A percentile compares a stretch with the other conserved stretches of the same genome.
phyloP scores from a whole-genome alignment of 2,329 filamentous ascomycete species.

The Diatrype stigma region DNA sequence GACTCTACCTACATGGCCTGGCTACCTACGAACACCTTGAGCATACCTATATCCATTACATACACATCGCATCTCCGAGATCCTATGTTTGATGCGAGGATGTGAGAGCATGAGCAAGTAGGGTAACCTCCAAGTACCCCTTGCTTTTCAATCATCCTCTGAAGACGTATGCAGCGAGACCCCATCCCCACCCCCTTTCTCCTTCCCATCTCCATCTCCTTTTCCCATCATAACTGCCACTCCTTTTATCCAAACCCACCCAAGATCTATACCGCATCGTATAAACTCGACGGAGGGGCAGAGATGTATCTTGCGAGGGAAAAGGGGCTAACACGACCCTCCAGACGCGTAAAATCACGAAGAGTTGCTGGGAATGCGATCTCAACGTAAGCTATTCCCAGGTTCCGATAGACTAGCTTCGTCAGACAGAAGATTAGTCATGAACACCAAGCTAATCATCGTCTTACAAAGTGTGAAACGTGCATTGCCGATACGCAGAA shows the following conservation, averaged over 20 bases:
- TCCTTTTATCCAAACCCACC: too few relatives aligned
- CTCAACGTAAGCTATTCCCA: slow-evolving; percentile 57
- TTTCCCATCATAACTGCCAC: too few relatives aligned
- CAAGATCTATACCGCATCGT: slow-evolving; percentile 2
- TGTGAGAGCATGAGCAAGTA: slow-evolving; percentile 7
- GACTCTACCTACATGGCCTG: slow-evolving; percentile 1
- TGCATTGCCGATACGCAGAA: slow-evolving; percentile 72
- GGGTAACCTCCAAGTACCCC: not conserved
- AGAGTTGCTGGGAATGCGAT: slow-evolving; percentile 82
- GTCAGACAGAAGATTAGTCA: not conserved
- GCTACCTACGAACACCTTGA: not conserved
- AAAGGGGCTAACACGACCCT: slow-evolving; percentile 11
- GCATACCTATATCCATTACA: not conserved
- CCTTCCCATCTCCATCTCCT: not conserved
- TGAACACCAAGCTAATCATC: slow-evolving; percentile 6
- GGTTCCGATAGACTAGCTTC: not conserved
- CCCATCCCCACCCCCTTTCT: slow-evolving; percentile 3
- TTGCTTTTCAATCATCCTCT: slow-evolving; percentile 12
- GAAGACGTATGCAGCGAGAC: slow-evolving; percentile 27
- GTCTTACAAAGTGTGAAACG: slow-evolving; percentile 57
- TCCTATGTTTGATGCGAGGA: slow-evolving; percentile 19
- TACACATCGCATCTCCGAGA: slow-evolving; percentile 1
- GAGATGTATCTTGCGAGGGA: slow-evolving; percentile 9
- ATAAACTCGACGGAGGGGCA: not conserved
- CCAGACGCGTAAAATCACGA: slow-evolving; percentile 54